phyloP scores from a whole-genome alignment of 345 rosid genomes.

The Melaleuca alternifolia region DNA sequence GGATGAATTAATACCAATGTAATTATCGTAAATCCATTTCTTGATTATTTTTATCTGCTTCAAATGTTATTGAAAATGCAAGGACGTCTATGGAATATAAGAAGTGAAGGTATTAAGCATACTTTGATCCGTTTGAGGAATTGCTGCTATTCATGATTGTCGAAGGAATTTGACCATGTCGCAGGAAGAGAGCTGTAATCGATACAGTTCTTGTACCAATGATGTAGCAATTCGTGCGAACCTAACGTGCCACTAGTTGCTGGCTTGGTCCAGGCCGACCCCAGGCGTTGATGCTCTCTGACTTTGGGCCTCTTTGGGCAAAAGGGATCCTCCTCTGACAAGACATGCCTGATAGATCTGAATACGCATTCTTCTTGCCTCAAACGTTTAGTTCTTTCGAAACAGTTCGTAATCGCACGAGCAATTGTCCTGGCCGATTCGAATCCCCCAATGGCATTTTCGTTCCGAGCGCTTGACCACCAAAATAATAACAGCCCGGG shows the following conservation, averaged over 20 bases:
- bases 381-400: background rate
- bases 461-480: background rate
- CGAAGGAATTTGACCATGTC: background rate
- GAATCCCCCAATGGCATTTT: background rate
- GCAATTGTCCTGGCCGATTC: background rate
- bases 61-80: no score
- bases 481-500: background rate
- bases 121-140: no score
- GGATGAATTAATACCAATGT: no score
- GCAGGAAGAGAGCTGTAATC: background rate
- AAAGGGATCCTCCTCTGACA: background rate
- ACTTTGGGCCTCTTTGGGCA: background rate
- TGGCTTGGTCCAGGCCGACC: background rate
- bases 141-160: background rate
- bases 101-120: no score
- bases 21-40: no score
- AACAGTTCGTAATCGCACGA: background rate
- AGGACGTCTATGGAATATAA: no score
- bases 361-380: no score
- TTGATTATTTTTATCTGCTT: no score
- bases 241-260: background rate
- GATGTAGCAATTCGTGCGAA: background rate
- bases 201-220: background rate
- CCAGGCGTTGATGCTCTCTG: background rate
- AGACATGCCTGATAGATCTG: background rate